A percentile compares a stretch with the other conserved stretches of the same genome.
Evolutionary conservation across 2,329 filamentous ascomycete genomes (phyloP).

Genomic region (Paecilomyces niveus): DNA sequence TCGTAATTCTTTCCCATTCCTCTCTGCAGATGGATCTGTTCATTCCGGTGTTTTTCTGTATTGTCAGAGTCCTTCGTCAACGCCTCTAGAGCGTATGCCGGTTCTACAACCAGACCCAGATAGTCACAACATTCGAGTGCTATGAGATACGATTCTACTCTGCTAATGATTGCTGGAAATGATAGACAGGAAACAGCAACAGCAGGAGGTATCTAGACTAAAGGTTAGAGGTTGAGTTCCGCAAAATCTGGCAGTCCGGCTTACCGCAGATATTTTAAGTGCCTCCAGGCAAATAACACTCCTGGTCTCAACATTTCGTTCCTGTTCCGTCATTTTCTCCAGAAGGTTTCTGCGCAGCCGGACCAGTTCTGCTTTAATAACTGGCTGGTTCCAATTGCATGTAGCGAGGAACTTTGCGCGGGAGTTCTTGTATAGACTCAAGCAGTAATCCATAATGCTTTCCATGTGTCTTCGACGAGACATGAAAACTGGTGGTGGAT

Average conservation of each 20-base stretch:
- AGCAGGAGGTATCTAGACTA: conserved; percentile 55
- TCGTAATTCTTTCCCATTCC: conserved; percentile 97
- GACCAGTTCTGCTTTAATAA: conserved; percentile 68
- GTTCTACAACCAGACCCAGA: conserved; percentile 57
- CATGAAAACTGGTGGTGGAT: conserved; percentile 25
- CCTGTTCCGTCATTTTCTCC: conserved; percentile 55
- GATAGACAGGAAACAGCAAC: conserved; percentile 67
- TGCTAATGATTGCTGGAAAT: conserved; percentile 77
- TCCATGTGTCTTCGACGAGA: conserved; percentile 39
- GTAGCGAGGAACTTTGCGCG: conserved; percentile 38
- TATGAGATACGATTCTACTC: conserved; percentile 75
- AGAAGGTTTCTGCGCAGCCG: conserved; percentile 76
- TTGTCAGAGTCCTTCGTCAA: conserved; percentile 90
- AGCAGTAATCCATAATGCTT: conserved; percentile 76
- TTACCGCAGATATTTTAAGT: conserved; percentile 66
- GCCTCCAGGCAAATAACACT: conserved; percentile 73
- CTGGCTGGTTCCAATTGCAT: conserved; percentile 67
- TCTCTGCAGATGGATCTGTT: conserved; percentile 65
- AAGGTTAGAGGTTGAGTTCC: background rate
- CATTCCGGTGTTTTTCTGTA: conserved; percentile 61
- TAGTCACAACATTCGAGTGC: conserved; percentile 64
- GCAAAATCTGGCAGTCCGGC: conserved; percentile 22
- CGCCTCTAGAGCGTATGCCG: conserved; percentile 73
- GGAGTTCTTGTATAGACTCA: conserved; percentile 64
- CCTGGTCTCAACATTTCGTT: conserved; percentile 36